Evolutionary conservation across 352 stramenopile species (phyloP).

Genomic region (Phytopythium sindhum): DNA sequence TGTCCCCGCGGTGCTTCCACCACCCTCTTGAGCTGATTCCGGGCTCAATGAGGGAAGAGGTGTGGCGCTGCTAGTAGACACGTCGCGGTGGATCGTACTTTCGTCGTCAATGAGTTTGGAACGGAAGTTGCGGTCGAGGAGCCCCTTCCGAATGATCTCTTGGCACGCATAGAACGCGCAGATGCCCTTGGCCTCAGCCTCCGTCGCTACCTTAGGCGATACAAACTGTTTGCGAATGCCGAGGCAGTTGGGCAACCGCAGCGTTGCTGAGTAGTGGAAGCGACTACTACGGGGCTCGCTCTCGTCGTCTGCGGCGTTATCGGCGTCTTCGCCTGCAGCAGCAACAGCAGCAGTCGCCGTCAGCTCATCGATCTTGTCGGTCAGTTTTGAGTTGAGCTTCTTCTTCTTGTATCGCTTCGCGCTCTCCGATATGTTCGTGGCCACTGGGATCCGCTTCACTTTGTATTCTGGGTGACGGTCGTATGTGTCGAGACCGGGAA

Average conservation of each 20-base stretch:
- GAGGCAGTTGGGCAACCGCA: constrained; percentile 56
- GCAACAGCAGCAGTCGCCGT: constrained; percentile 12
- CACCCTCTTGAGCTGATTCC: not conserved
- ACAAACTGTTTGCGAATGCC: constrained; percentile 60
- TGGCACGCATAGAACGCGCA: constrained; percentile 79
- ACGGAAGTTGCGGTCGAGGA: constrained; percentile 68
- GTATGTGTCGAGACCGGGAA: constrained; percentile 80
- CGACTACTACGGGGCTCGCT: constrained; percentile 13
- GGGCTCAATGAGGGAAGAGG: not conserved
- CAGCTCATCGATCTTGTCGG: constrained; percentile 75
- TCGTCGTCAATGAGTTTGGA: constrained; percentile 66
- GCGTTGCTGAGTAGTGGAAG: constrained; percentile 62
- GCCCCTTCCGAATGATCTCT: constrained; percentile 61
- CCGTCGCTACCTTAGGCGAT: constrained; percentile 56
- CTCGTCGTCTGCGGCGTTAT: constrained; percentile 7
- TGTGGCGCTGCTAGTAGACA: not conserved
- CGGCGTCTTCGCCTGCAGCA: constrained; percentile 15
- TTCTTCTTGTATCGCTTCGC: constrained; percentile 73
- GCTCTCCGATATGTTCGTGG: constrained; percentile 36
- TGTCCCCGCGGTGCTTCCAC: not conserved
- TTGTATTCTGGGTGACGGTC: constrained; percentile 75
- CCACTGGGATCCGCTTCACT: constrained; percentile 61
- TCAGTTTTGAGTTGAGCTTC: constrained; percentile 63
- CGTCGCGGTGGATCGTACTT: constrained; percentile 28
- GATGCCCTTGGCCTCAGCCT: constrained; percentile 74